Base-by-base conservation (phyloP, 805 yeast genomes). In the Cyberlindnera bimundalis region DNA sequence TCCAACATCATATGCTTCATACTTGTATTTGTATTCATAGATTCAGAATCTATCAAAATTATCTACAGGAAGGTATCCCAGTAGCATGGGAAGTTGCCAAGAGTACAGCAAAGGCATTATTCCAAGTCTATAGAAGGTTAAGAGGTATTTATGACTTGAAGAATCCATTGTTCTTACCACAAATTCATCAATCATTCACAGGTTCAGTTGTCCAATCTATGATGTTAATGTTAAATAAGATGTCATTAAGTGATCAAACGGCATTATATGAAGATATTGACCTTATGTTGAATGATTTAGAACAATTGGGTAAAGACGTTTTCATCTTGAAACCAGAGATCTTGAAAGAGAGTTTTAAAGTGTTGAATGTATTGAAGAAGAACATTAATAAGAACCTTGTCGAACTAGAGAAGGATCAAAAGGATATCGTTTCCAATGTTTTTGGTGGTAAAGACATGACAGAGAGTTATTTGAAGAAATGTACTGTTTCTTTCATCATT, bases 181-280 rank as follows among this genome's bases (percentile, higher is more conserved):
- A 58, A 41, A 60, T 61, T 13, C 61, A 62, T 37, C 66, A 62
- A 36, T 27, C 59, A 0, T 62, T 60, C 45, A 55, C 65, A 8
- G 63, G 65, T 3, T 51, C 63, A 2, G 55, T 61, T 20, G 52
- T 60, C 11, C 66, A 60, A 40, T 55, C 63, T 2, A 56, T 61
- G 55, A 45, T 62, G 46, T 31, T 62, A 4, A 32, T 61, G 30
- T 42, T 60, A 23, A 50, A 50, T 31, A 46, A 48, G n/a, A 36
- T 53, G 29, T 37, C 55, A 2, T 13, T 38, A 12, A 37, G 30
- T 29, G 60, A 56, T 17, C 48, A 50, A 31, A 43, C 48, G 25
- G 47, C 52, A 1, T 21, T 57, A 24, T 51, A 52, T 37, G 42
- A 39, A n/a, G 61, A 58, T 34, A 52, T 58, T 38, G 59, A 53